Evolutionary conservation across 108 stramenopile species (phyloP), one percentile per base, ranked within the genome.

Genomic region (Cylindrotheca closterium): DNA sequence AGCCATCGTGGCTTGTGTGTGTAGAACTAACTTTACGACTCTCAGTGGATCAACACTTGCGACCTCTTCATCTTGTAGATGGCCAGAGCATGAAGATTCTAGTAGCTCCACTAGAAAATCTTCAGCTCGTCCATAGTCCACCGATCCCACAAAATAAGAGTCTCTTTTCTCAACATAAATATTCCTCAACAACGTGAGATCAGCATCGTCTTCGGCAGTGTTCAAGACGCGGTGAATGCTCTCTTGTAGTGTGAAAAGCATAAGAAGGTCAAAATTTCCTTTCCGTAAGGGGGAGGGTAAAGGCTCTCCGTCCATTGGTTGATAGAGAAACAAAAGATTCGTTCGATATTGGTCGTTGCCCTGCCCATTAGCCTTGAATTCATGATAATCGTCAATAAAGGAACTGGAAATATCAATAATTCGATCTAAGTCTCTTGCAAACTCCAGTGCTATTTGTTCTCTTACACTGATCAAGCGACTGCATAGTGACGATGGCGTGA

Each of bases 191-290:
- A 58, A 83, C 64, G 56, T 26, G 23, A 57, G 31, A 21, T 68
- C 53, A 8, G 63, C 58, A 64, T 58, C 74, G 22, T 56, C 80
- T 31, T 65, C 34, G 18, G 54, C 27, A 58, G 48, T 37, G 30
- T 73, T 63, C 15, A 92, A 34, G 8, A 89, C 66, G 21, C 85
- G 74, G 54, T 82, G 68, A 17, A 91, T 70, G 55, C 78, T 67
- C 57, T 79, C 77, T 58, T 86, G 83, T 8, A 85, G 85, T 21
- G 76, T 63, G 46, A 88, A 56, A 34, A 78, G 61, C 31, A 75
- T 63, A n/a, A 91, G 50, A 42, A 91, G 57, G 68, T 91, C 90
- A 55, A 91, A 91, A 61, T 85, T 91, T 12, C 87, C 83, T 51
- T 86, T 84, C 2, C 90, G 80, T 23, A 84, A 65, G n/a, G 86